Conservation (phyloP, 495 filamentous ascomycete genomes). For the Umbilicaria muhlenbergii region DNA sequence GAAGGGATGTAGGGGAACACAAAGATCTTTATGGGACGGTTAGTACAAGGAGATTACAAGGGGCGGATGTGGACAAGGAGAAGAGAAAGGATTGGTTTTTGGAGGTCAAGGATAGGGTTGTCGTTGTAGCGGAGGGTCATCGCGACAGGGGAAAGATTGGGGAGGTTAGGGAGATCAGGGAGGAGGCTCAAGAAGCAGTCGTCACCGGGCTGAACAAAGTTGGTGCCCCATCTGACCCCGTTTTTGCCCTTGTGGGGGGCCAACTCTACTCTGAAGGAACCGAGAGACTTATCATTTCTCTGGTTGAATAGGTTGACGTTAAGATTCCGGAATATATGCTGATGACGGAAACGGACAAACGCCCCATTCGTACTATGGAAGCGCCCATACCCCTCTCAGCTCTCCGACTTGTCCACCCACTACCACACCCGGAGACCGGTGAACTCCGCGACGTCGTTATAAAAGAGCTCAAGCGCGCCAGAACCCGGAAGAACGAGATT, state of each 20-base stretch:
- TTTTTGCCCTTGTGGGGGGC: background rate
- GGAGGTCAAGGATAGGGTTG: constrained; percentile 7
- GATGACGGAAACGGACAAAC: constrained; percentile 21
- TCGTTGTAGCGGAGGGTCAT: constrained; percentile 6
- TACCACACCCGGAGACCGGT: constrained; percentile 47
- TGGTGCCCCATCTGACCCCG: constrained; percentile 14
- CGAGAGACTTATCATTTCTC: too few relatives aligned
- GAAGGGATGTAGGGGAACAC: constrained; percentile 43
- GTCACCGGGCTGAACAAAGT: constrained; percentile 58
- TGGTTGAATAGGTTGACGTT: constrained; percentile 33
- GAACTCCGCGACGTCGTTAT: constrained; percentile 56
- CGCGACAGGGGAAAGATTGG: constrained; percentile 71
- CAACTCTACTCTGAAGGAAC: too few relatives aligned
- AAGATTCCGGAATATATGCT: constrained; percentile 38
- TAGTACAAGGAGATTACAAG: background rate
- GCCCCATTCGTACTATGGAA: constrained; percentile 27
- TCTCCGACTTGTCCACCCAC: constrained; percentile 66
- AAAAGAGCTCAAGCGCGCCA: constrained; percentile 35
- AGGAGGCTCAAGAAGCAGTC: constrained; percentile 36
- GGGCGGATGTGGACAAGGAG: background rate
- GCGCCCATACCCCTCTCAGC: constrained; percentile 45
- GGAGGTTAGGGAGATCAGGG: constrained; percentile 40
- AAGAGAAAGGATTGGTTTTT: constrained; percentile 3
- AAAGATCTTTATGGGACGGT: constrained; percentile 28
- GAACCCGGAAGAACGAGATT: constrained; percentile 24